Percentiles rank a stretch among this genome's conserved stretches.
These are phyloP conservation scores for Lactarius quietus DNA, from an alignment of 768 basidiomycete genomes.

Conservation along the genomic window DNA sequence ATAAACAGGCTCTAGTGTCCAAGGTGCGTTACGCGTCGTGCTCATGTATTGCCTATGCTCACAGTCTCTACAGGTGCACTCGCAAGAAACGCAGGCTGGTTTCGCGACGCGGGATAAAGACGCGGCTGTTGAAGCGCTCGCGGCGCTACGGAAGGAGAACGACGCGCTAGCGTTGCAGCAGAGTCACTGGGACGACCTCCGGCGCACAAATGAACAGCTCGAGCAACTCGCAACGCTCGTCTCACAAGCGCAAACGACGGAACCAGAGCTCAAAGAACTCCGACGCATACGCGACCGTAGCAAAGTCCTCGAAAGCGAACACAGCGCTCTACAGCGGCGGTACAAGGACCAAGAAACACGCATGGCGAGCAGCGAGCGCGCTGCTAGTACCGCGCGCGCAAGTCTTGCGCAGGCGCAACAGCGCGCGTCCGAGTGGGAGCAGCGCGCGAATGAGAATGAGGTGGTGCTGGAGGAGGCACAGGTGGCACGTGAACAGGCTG, in stretches of 20 bases:
- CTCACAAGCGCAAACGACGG: slow-evolving; percentile 59
- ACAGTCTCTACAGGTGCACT: slow-evolving; percentile 45
- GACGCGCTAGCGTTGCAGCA: slow-evolving; percentile 60
- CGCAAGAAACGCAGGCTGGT: slow-evolving; percentile 55
- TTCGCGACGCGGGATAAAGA: slow-evolving; percentile 65
- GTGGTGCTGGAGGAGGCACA: slow-evolving; percentile 54
- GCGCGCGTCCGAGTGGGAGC: slow-evolving; percentile 79
- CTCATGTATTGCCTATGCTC: slow-evolving; percentile 16
- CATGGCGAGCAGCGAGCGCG: slow-evolving; percentile 55
- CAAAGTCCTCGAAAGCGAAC: slow-evolving; percentile 62
- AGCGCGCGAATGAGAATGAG: slow-evolving; percentile 68
- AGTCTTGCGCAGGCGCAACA: slow-evolving; percentile 70
- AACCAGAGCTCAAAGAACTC: slow-evolving; percentile 71
- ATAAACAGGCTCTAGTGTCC: slow-evolving; percentile 53
- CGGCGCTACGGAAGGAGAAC: slow-evolving; percentile 54
- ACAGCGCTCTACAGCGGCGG: slow-evolving; percentile 64
- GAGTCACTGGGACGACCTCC: slow-evolving; percentile 73
- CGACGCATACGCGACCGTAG: slow-evolving; percentile 55
- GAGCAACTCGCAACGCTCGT: slow-evolving; percentile 50
- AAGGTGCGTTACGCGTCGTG: slow-evolving; percentile 46
- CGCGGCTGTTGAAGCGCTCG: slow-evolving; percentile 46
- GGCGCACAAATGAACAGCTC: slow-evolving; percentile 66
- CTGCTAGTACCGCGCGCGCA: slow-evolving; percentile 54
- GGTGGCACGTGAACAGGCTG: slow-evolving; percentile 62
- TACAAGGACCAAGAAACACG: slow-evolving; percentile 69